Evolutionary conservation across 2,329 filamentous ascomycete species (phyloP).

Genomic region (Alternaria postmessia): DNA sequence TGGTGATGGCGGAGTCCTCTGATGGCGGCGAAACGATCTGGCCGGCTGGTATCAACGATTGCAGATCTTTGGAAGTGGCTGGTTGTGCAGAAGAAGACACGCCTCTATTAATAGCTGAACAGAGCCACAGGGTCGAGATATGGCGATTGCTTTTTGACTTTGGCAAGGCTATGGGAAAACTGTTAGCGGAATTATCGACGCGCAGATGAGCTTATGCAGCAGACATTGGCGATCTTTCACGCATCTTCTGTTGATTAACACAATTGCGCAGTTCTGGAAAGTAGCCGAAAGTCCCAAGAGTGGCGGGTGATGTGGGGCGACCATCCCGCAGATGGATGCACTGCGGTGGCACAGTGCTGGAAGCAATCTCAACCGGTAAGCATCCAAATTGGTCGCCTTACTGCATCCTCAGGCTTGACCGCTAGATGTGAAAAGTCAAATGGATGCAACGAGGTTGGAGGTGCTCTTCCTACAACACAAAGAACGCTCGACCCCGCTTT

Average conservation of each 20-base stretch:
- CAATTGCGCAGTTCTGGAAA: accelerated
- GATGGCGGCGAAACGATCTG: neutral
- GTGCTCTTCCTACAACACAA: neutral
- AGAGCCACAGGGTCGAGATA: neutral
- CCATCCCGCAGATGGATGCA: neutral
- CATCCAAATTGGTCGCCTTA: neutral
- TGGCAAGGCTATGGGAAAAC: neutral
- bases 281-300: too few species aligned
- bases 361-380: neutral
- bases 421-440: neutral
- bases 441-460: neutral
- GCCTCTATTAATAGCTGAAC: neutral
- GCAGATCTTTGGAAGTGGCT: neutral
- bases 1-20: neutral
- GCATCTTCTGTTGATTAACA: too few species aligned
- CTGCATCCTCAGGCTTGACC: neutral
- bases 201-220: neutral
- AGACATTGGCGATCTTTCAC: accelerated
- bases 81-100: neutral
- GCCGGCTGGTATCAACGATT: neutral
- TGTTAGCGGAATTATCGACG: neutral
- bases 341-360: too few species aligned
- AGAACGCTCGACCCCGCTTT: neutral
- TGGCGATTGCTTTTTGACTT: neutral
- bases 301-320: neutral